These are phyloP conservation scores for Tetrapyrgos nigripes DNA, from an alignment of 1,284 basidiomycete species.

Conservation along the genomic window DNA sequence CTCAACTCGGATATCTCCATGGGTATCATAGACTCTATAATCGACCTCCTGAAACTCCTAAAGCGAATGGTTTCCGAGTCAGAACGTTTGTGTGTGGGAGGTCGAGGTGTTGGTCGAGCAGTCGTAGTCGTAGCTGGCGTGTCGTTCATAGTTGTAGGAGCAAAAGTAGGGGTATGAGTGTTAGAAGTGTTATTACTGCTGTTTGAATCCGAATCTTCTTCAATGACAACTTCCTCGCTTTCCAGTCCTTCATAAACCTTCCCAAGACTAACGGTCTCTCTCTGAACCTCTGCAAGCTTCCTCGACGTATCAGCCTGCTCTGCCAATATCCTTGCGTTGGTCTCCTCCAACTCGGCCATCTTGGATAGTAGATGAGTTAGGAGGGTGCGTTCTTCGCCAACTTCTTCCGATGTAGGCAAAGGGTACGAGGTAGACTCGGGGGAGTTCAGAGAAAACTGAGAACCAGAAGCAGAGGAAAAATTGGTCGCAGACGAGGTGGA, in stretches of 20 bases:
- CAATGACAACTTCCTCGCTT: conserved; percentile 51
- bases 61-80: conserved; percentile 40
- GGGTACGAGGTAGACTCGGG: not conserved
- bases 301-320: conserved; percentile 69
- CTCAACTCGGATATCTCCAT: not conserved
- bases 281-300: conserved; percentile 70
- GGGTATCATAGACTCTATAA: conserved; percentile 27
- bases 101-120: conserved; percentile 4
- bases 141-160: not conserved
- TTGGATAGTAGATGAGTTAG: conserved; percentile 78
- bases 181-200: not conserved
- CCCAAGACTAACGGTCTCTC: conserved; percentile 73
- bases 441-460: not conserved
- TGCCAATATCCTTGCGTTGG: conserved; percentile 72
- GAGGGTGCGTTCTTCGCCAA: conserved; percentile 56
- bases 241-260: conserved; percentile 75
- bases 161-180: not conserved
- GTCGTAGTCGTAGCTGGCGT: not conserved
- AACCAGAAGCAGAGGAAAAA: conserved; percentile 30
- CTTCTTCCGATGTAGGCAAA: conserved; percentile 18
- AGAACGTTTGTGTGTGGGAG: not conserved
- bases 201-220: conserved; percentile 34
- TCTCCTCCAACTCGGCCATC: conserved; percentile 79
- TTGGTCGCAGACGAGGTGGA: not conserved
- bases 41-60: conserved; percentile 43